A percentile compares a stretch with the other conserved stretches of the same genome.
phyloP scores from a whole-genome alignment of 129 eudicot genomes.

The Tagetes patula region DNA sequence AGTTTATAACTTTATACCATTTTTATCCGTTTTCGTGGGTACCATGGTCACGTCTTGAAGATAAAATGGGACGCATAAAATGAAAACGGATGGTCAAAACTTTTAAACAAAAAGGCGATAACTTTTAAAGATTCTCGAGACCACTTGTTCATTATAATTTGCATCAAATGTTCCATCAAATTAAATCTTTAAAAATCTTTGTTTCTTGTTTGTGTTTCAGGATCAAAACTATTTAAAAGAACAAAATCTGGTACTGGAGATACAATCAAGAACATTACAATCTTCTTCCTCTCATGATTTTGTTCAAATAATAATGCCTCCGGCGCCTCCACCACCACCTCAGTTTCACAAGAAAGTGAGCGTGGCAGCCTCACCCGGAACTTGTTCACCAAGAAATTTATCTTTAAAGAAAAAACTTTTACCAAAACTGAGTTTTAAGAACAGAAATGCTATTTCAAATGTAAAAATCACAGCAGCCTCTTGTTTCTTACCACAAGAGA shows the following conservation, averaged over 20 bases:
- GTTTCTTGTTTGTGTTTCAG: slow-evolving; percentile 25
- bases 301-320: slow-evolving; percentile 63
- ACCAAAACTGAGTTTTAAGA: slow-evolving; percentile 55
- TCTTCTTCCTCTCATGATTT: slow-evolving; percentile 49
- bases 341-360: slow-evolving; percentile 70
- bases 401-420: slow-evolving; percentile 49
- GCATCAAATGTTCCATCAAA: not conserved
- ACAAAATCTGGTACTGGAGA: slow-evolving; percentile 53
- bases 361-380: slow-evolving; percentile 40
- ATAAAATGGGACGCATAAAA: slow-evolving; percentile 18
- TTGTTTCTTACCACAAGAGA: slow-evolving; percentile 43
- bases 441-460: slow-evolving; percentile 44
- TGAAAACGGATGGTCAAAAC: not conserved
- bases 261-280: slow-evolving; percentile 59
- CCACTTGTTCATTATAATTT: not conserved
- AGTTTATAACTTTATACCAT: slow-evolving; percentile 10
- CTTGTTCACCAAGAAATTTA: slow-evolving; percentile 44
- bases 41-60: too few relatives aligned
- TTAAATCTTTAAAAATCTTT: slow-evolving; percentile 3
- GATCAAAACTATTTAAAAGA: slow-evolving; percentile 39
- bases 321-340: slow-evolving; percentile 42
- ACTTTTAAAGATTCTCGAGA: not conserved
- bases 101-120: not conserved
- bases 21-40: slow-evolving; percentile 8
- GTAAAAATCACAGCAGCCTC: slow-evolving; percentile 38